phyloP scores from a whole-genome alignment of 2,329 filamentous ascomycete genomes.

The Akanthomyces lecanii region DNA sequence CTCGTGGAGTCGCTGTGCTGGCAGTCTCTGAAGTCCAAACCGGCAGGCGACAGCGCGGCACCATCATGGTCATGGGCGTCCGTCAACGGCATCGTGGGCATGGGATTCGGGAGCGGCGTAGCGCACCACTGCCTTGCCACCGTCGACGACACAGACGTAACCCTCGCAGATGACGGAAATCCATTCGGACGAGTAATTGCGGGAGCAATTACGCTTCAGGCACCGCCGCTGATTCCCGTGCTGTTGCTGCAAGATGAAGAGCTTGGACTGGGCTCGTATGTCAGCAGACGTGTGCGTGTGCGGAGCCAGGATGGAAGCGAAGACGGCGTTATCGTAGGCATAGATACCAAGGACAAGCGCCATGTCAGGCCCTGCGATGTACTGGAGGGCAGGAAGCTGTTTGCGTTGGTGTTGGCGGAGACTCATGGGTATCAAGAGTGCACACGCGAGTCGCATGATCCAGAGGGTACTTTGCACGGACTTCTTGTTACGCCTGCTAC shows the following conservation, averaged over 20 bases:
- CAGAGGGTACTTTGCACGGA: not conserved
- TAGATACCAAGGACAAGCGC: slow-evolving; percentile 12
- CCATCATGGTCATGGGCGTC: slow-evolving; percentile 10
- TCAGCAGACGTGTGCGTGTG: not conserved
- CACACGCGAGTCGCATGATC: not conserved
- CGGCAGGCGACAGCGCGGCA: not conserved
- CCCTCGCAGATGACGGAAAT: not conserved
- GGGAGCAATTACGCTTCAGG: not conserved
- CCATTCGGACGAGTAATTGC: not conserved
- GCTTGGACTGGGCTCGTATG: not conserved
- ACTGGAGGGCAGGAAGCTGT: not conserved
- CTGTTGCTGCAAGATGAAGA: not conserved
- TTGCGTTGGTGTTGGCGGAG: slow-evolving; percentile 11
- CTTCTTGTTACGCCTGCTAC: not conserved
- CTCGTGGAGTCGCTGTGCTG: not conserved
- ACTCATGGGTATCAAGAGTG: not conserved
- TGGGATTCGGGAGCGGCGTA: not conserved
- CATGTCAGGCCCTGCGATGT: not conserved
- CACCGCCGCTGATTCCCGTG: slow-evolving; percentile 1
- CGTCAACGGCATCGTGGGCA: not conserved
- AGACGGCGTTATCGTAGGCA: not conserved
- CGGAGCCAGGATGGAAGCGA: not conserved
- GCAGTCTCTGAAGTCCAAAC: not conserved
- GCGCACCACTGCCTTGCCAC: not conserved
- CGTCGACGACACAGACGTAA: not conserved